Percentiles rank a stretch among this genome's conserved stretches.
Conservation (phyloP, 148 eudicot genomes). For the Heliosperma pusillum region DNA sequence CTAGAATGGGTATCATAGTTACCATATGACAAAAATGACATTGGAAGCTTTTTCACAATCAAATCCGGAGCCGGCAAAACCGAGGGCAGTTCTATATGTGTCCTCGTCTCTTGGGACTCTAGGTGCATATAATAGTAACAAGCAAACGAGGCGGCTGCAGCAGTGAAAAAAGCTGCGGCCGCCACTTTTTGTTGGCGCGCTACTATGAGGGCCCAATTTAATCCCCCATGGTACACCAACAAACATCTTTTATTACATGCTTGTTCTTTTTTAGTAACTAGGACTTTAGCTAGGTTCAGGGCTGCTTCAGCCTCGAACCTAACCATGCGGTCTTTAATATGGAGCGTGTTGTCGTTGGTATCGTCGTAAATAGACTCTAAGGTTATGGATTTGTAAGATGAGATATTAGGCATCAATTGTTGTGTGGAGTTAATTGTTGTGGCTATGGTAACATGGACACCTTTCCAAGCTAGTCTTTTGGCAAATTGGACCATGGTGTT, state of each 20-base stretch:
- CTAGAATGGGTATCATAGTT: background rate
- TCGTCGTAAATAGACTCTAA: constrained; percentile 43
- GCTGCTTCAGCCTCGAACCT: constrained; percentile 14
- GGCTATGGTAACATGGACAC: constrained; percentile 37
- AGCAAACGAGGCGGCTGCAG: constrained; percentile 36
- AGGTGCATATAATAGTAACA: constrained; percentile 36
- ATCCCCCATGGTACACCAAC: constrained; percentile 35
- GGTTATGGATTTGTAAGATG: constrained; percentile 26
- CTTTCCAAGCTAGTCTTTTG: constrained; percentile 33
- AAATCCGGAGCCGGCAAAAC: constrained; percentile 31
- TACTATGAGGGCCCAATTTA: constrained; percentile 45
- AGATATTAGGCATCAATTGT: constrained; percentile 9
- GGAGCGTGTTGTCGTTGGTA: background rate
- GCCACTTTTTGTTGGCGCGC: constrained; percentile 41
- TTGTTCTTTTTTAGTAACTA: constrained; percentile 25
- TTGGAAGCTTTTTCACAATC: constrained; percentile 31
- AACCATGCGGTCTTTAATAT: background rate
- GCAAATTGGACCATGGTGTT: constrained; percentile 57
- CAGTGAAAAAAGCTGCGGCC: constrained; percentile 38
- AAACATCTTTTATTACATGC: constrained; percentile 29
- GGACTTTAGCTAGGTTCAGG: constrained; percentile 17
- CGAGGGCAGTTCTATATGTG: constrained; percentile 28
- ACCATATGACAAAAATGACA: constrained; percentile 25
- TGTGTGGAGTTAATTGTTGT: constrained; percentile 26
- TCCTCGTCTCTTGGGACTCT: constrained; percentile 22